phyloP scores from a whole-genome alignment of 108 stramenopile species.

The Asterionellopsis glacialis region DNA sequence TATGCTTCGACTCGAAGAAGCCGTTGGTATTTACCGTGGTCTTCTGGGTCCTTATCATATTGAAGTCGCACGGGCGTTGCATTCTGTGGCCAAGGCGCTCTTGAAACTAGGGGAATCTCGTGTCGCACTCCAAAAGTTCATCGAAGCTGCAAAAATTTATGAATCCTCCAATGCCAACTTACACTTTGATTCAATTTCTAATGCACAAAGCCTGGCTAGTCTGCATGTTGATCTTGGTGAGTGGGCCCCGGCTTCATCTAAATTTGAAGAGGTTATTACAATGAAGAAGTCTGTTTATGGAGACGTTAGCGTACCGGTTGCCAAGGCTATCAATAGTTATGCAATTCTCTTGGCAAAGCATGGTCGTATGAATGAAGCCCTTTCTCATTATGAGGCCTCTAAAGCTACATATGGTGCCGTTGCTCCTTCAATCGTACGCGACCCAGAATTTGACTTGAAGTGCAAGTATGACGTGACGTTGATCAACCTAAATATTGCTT shows the following conservation, averaged over 20 bases:
- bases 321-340: slow-evolving; percentile 85
- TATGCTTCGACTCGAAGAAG: slow-evolving; percentile 75
- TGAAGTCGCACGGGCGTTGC: slow-evolving; percentile 64
- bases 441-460: slow-evolving; percentile 75
- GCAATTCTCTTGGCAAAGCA: slow-evolving; percentile 86
- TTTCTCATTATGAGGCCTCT: slow-evolving; percentile 71
- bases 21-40: slow-evolving; percentile 60
- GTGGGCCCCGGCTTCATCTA: slow-evolving; percentile 66
- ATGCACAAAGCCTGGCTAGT: slow-evolving; percentile 75
- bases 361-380: slow-evolving; percentile 76
- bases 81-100: slow-evolving; percentile 71
- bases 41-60: slow-evolving; percentile 63
- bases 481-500: slow-evolving; percentile 86
- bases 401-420: slow-evolving; percentile 48
- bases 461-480: slow-evolving; percentile 83
- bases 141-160: slow-evolving; percentile 78
- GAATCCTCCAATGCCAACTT: slow-evolving; percentile 74
- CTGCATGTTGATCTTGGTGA: slow-evolving; percentile 79
- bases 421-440: slow-evolving; percentile 46
- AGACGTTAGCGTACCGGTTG: slow-evolving; percentile 60
- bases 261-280: slow-evolving; percentile 83
- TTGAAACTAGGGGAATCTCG: slow-evolving; percentile 71
- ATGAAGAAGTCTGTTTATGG: slow-evolving; percentile 71
- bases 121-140: slow-evolving; percentile 69
- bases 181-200: slow-evolving; percentile 79